These are phyloP conservation scores for Rhizopogon vinicolor DNA, from an alignment of 768 basidiomycete species.

Conservation along the genomic window DNA sequence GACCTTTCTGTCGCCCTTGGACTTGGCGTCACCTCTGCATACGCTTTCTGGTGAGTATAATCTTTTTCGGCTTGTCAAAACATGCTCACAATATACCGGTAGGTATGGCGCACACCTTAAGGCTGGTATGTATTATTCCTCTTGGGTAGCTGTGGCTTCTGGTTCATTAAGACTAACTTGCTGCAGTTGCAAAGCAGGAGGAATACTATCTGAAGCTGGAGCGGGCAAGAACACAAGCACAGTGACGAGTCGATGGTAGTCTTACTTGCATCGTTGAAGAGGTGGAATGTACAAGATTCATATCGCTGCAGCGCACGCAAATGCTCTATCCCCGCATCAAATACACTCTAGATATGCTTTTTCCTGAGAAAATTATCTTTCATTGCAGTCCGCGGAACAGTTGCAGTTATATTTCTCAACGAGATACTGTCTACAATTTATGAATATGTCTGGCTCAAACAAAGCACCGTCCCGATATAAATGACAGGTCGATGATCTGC, in stretches of 20 bases:
- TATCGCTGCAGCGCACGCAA: background rate
- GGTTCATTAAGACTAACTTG: slow-evolving; percentile 6
- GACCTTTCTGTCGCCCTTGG: slow-evolving; percentile 74
- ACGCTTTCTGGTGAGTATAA: slow-evolving; percentile 74
- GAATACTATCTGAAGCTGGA: slow-evolving; percentile 85
- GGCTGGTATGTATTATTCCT: slow-evolving; percentile 44
- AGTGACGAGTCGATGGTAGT: background rate
- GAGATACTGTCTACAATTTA: background rate
- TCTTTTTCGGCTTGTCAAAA: slow-evolving; percentile 11
- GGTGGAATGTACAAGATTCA: background rate
- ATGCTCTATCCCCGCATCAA: background rate
- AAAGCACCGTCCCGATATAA: slow-evolving; percentile 34
- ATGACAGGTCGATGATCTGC: slow-evolving; percentile 57
- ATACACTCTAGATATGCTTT: background rate
- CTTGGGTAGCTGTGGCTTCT: background rate
- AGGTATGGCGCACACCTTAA: slow-evolving; percentile 87
- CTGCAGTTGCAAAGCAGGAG: slow-evolving; percentile 75
- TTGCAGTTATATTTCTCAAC: background rate
- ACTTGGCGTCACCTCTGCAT: slow-evolving; percentile 70
- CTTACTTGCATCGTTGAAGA: too few relatives aligned
- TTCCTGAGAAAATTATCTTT: background rate
- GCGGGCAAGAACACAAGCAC: slow-evolving; percentile 35
- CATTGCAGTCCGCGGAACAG: background rate
- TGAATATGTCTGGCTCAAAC: slow-evolving; percentile 20
- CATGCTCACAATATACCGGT: slow-evolving; percentile 19